A percentile compares a stretch with the other conserved stretches of the same genome.
Conservation (phyloP, 2,329 filamentous ascomycete genomes). For the Penicillium sp. region DNA sequence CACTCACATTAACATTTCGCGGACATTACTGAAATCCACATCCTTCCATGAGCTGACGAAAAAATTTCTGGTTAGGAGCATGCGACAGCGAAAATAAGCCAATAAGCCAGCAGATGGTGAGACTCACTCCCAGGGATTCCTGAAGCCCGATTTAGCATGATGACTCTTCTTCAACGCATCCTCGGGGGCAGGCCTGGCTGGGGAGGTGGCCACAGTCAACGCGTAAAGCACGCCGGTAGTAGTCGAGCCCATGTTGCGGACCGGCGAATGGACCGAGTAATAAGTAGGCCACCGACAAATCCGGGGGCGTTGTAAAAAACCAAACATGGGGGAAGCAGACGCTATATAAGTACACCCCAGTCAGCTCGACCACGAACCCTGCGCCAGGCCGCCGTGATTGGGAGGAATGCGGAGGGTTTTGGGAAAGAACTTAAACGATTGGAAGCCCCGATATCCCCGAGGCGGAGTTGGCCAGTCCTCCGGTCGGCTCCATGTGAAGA, state of each 20-base stretch:
- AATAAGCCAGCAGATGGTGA: background rate
- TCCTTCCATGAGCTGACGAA: conserved; percentile 25
- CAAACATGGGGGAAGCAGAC: conserved; percentile 23
- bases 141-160: conserved; percentile 44
- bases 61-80: conserved; percentile 15
- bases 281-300: conserved; percentile 25
- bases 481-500: conserved; percentile 11
- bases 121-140: conserved; percentile 51
- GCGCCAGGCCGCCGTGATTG: conserved; percentile 10
- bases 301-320: conserved; percentile 26
- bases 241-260: conserved; percentile 41
- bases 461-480: conserved; percentile 4
- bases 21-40: conserved; percentile 14
- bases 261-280: conserved; percentile 14
- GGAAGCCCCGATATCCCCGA: conserved; percentile 29
- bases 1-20: conserved; percentile 27
- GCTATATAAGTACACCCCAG: conserved; percentile 6
- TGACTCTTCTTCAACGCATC: conserved; percentile 46
- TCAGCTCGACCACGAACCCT: conserved; percentile 6
- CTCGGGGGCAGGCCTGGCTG: conserved; percentile 39
- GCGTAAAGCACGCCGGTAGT: conserved; percentile 47
- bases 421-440: background rate
- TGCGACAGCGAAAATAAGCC: background rate
- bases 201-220: conserved; percentile 44
- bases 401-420: conserved; percentile 15